Conservation (phyloP, 345 rosid genomes). For the Pelargonium nanum region DNA sequence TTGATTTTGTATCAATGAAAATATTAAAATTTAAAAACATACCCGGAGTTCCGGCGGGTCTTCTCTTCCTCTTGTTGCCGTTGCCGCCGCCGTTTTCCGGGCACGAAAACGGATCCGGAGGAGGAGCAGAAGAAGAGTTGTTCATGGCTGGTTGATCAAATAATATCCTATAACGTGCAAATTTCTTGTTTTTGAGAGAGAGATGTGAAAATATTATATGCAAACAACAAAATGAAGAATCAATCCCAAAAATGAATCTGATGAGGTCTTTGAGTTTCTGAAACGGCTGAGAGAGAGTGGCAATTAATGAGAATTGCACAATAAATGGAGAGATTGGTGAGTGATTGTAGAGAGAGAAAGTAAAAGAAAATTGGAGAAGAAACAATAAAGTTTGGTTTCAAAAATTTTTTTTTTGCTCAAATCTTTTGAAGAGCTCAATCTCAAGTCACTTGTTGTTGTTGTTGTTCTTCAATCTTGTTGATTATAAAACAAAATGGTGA, state of each 20-base stretch:
- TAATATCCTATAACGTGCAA: not conserved
- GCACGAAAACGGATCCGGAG: slow-evolving; percentile 33
- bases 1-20: no score
- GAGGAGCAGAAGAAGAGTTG: slow-evolving; percentile 7
- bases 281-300: not conserved
- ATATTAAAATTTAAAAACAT: not conserved
- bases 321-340: not conserved
- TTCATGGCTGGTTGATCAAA: slow-evolving; percentile 3
- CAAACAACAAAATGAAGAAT: not conserved
- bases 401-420: no score
- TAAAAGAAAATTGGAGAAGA: no score
- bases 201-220: not conserved
- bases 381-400: no score
- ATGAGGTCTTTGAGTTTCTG: slow-evolving; percentile 3
- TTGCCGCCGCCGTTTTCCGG: slow-evolving; percentile 21
- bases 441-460: no score
- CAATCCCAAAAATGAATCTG: not conserved
- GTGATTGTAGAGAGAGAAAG: not conserved
- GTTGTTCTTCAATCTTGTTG: no score
- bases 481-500: no score
- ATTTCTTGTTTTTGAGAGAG: not conserved
- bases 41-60: slow-evolving; percentile 96
- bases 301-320: no score
- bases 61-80: slow-evolving; percentile 56
- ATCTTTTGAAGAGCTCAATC: no score